Base-by-base conservation (phyloP, 2,329 filamentous ascomycete species). In the Microascus cirrosus region DNA sequence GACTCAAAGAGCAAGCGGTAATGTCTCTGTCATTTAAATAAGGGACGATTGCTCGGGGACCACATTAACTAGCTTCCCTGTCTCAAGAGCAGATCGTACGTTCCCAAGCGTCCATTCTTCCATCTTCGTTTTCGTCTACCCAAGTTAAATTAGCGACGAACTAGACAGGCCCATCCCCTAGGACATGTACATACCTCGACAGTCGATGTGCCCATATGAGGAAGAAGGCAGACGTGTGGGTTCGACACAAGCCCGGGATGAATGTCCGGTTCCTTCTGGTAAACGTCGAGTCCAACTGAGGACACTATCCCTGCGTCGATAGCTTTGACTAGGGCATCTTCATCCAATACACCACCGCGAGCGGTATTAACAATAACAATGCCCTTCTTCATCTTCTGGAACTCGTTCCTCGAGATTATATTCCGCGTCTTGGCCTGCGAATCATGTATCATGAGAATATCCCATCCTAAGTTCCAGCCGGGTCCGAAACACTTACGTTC, bases 71-170 rank as follows among this genome's bases (percentile, higher is more conserved):
- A 92, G 67, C 62, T 74, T 79, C 0, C 84, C 84, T 53, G 76
- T 77, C 61, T 81, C 75, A 7, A 92, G 63, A 1, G 84, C 87
- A 62, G 75, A 71, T 24, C 78, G 75, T 35, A 90, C 78, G 66
- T 93, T 93, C 32, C 77, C 78, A 63, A 93, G 85, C 36, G 82
- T 79, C 84, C 84, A 89, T 65, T 84, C 78, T 71, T 92, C 89
- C 87, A 92, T 85, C 69, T 80, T 79, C 45, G 71, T 74, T 68
- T 79, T 74, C 6, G 79, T 82, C 72, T 82, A 32, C 18, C 32
- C 28, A 32, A 28, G 13, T 11, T 3, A 12, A 28, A 53, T n/a
- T 53, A 28, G 2, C 18, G 25, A n/a, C 34, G 25, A 32, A 10
- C 51, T 13, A 13, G 34, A 13, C 12, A 12, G 12, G 15, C n/a